A percentile compares a stretch with the other conserved stretches of the same genome.
phyloP scores from a whole-genome alignment of 305 asterid genomes.

The Fraxinus platypoda region DNA sequence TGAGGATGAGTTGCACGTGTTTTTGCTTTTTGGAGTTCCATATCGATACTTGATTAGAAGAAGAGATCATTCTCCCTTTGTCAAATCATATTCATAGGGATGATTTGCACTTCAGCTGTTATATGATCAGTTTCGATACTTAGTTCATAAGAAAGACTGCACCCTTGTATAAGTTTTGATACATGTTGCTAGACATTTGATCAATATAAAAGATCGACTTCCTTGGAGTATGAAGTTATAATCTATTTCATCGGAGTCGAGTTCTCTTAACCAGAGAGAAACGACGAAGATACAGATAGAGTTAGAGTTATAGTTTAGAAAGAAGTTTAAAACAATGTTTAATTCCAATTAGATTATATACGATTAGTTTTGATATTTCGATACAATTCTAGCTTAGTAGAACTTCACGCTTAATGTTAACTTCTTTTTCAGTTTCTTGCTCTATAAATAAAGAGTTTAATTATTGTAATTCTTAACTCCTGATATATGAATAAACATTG shows the following conservation, averaged over 20 bases:
- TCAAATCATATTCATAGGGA: not conserved
- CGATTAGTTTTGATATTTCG: not conserved
- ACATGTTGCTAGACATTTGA: not conserved
- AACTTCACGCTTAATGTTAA: no score
- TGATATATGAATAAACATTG: not conserved
- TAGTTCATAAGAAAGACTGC: not conserved
- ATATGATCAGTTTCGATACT: not conserved
- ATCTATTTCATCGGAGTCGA: no score
- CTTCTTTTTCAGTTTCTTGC: not conserved
- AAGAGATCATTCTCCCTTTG: not conserved
- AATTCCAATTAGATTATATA: not conserved
- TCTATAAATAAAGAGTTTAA: no score
- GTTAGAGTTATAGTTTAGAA: not conserved
- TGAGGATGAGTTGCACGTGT: not conserved
- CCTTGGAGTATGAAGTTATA: not conserved
- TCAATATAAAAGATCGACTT: not conserved
- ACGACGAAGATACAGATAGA: no score
- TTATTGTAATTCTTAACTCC: not conserved
- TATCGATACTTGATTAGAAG: not conserved
- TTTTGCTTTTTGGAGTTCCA: not conserved
- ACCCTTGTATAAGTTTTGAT: no score
- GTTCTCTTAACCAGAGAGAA: not conserved
- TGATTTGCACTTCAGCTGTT: not conserved
- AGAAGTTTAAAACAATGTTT: not conserved
- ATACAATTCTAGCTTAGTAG: not conserved